Conservation (phyloP, 345 rosid genomes). For the Brassica nigra region DNA sequence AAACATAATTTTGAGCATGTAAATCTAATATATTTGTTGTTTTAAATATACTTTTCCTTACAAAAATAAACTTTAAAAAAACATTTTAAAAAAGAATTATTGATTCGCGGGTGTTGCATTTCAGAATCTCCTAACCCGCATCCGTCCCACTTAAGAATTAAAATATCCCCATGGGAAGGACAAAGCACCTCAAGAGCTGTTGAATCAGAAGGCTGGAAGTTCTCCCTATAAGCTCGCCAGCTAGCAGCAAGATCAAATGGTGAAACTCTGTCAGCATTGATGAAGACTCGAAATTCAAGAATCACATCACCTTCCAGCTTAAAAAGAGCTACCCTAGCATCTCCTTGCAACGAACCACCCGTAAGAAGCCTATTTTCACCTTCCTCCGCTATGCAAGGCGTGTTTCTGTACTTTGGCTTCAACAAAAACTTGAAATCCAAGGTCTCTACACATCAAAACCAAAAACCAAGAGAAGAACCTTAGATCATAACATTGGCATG, state of each 20-base stretch:
- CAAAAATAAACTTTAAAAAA: no score
- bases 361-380: constrained; percentile 76
- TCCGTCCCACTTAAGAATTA: no score
- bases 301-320: constrained; percentile 66
- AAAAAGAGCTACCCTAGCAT: constrained; percentile 73
- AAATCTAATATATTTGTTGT: no score
- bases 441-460: constrained; percentile 55
- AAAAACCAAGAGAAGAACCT: not conserved
- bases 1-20: no score
- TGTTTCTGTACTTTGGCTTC: constrained; percentile 73
- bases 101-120: no score
- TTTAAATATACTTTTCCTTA: no score
- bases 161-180: not conserved
- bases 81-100: no score
- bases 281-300: constrained; percentile 73
- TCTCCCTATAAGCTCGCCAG: constrained; percentile 97
- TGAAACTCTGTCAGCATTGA: constrained; percentile 89
- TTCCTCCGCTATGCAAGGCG: constrained; percentile 82
- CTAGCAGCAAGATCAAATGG: constrained; percentile 99
- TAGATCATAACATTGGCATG: not conserved
- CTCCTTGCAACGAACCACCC: constrained; percentile 82
- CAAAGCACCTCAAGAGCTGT: constrained; percentile 61
- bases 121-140: no score
- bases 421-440: constrained; percentile 97
- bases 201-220: constrained; percentile 78